Evolutionary conservation across 768 basidiomycete species (phyloP), one percentile per base, ranked within the genome.

Genomic region (Termitomyces heimii): DNA sequence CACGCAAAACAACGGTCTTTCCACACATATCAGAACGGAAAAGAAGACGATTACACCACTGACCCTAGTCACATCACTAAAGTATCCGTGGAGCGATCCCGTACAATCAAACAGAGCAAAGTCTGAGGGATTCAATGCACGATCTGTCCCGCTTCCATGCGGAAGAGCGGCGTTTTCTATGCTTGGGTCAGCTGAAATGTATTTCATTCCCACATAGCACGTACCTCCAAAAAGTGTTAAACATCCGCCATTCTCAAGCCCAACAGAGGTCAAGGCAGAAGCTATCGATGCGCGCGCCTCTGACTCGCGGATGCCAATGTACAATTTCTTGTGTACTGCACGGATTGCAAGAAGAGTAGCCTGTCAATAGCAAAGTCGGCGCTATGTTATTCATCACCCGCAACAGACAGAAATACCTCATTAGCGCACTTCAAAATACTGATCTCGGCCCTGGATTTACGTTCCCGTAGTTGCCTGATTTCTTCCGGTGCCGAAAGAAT

Each of bases 131-230:
- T 69, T 71, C 13, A 94, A 74, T 0, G 65, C 63, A 32, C 84
- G 80, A 65, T 94, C 88, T 0, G 85, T 86, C 2, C 90, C 89
- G 37, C 79, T 77, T 6, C 92, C 94, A 67, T 94, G 93, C 3
- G 92, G 92, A 24, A 92, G 80, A 3, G 91, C 92, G 5, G 91
- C 92, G 63, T 94, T 89, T 58, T 88, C 92, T 94, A 67, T 13
- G 45, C 16, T 26, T 6, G 6, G 9, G 7, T 52, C n/a, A 52
- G 51, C 51, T n/a, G 28, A 1, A 6, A 28, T 52, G 10, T 20
- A 52, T 20, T 26, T 26, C 22, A 51, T 22, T 22, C 35, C 37
- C 34, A 58, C 58, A 49, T 58, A 48, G 26, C 54, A 44, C 39
- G 12, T 26, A 90, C 91, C 85, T 65, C 92, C 91, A 65, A 95